Percentiles rank a stretch among this genome's conserved stretches.
Evolutionary conservation across 129 eudicot genomes (phyloP).

Genomic region (Glebionis coronaria): DNA sequence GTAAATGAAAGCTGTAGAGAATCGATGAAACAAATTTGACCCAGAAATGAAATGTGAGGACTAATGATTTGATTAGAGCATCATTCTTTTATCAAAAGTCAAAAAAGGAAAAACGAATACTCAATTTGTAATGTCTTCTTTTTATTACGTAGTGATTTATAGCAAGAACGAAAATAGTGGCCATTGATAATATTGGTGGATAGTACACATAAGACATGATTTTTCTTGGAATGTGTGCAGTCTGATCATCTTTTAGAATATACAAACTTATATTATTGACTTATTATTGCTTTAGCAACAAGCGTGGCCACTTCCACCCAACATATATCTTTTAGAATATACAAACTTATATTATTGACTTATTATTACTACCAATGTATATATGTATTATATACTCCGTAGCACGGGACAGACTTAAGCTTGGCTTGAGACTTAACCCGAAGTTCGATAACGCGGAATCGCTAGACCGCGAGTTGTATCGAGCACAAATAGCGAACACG

Average conservation of each 20-base stretch:
- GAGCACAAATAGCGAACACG: too few relatives aligned
- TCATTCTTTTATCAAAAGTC: slow-evolving; percentile 22
- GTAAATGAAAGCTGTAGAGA: slow-evolving; percentile 14
- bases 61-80: slow-evolving; percentile 30
- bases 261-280: not conserved
- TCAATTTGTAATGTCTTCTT: slow-evolving; percentile 4
- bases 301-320: not conserved
- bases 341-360: not conserved
- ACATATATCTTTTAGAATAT: slow-evolving; percentile 6
- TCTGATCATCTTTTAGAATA: slow-evolving; percentile 16
- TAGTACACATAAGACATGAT: slow-evolving; percentile 19
- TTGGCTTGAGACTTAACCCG: not conserved
- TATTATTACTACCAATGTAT: not conserved
- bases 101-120: not conserved
- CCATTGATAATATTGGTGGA: slow-evolving; percentile 16
- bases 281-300: not conserved
- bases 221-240: slow-evolving; percentile 28
- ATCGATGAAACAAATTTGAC: slow-evolving; percentile 19
- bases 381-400: too few relatives aligned
- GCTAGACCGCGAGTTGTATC: too few relatives aligned
- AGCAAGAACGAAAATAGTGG: slow-evolving; percentile 17
- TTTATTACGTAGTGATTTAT: slow-evolving; percentile 13
- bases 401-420: not conserved
- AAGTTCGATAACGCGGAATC: too few relatives aligned
- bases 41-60: slow-evolving; percentile 17